These are phyloP conservation scores for Cyclotella cryptica DNA, from an alignment of 108 stramenopile species.

Conservation along the genomic window DNA sequence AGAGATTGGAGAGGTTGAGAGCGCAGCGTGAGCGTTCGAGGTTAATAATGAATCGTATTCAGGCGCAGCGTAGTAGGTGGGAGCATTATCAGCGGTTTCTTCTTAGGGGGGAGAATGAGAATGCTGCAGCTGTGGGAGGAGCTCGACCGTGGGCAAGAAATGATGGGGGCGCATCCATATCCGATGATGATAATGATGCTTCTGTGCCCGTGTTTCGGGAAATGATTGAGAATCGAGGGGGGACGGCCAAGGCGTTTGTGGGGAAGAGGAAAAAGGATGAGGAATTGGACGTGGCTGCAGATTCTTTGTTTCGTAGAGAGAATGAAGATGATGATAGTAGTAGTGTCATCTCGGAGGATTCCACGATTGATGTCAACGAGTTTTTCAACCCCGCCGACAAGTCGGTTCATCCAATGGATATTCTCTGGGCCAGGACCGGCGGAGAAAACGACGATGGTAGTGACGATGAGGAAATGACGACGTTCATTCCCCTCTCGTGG, in stretches of 20 bases:
- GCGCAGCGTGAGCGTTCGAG: constrained; percentile 10
- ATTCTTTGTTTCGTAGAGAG: background rate
- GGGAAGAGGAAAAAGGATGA: constrained; percentile 35
- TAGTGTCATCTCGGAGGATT: constrained; percentile 19
- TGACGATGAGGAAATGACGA: constrained; percentile 14
- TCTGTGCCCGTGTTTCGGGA: constrained; percentile 9
- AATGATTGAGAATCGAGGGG: background rate
- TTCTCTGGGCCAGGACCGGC: constrained; percentile 33
- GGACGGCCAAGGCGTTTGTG: background rate
- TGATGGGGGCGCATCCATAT: constrained; percentile 3
- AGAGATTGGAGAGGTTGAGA: constrained; percentile 21
- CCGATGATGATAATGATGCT: constrained; percentile 12
- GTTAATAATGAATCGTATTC: no score
- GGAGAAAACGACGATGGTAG: constrained; percentile 30
- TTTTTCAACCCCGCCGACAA: constrained; percentile 21
- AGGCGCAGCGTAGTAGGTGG: no score
- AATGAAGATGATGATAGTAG: constrained; percentile 29
- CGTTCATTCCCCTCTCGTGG: constrained; percentile 39
- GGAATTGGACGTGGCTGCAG: constrained; percentile 3
- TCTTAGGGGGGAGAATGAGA: background rate
- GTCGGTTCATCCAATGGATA: constrained; percentile 11
- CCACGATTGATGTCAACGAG: constrained; percentile 26
- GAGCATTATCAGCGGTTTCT: no score
- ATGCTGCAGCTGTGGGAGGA: no score
- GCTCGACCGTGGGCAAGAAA: background rate